These are phyloP conservation scores for Scutellaria barbata DNA, from an alignment of 257 asterid genomes.

Conservation along the genomic window DNA sequence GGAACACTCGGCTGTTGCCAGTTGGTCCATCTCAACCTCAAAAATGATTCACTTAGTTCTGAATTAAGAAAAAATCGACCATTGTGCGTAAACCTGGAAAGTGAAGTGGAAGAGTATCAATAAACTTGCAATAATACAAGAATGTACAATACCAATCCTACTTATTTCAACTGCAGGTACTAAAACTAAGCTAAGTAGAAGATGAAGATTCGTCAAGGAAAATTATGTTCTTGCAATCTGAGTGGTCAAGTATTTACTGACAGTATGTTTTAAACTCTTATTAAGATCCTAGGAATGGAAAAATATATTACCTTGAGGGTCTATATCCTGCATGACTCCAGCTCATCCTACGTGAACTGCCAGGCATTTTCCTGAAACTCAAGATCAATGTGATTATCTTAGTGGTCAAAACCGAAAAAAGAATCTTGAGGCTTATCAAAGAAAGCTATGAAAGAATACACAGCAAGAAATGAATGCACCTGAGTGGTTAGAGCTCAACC, in stretches of 20 bases:
- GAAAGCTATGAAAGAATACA: neutral
- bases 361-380: neutral
- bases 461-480: conserved; percentile 4
- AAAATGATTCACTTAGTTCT: neutral
- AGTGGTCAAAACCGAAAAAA: neutral
- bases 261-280: neutral
- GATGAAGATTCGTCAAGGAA: neutral
- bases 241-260: neutral
- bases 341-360: neutral
- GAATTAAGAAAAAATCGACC: neutral
- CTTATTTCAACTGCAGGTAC: neutral
- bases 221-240: neutral
- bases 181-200: neutral
- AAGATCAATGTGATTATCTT: neutral
- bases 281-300: neutral
- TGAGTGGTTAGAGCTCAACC: conserved; percentile 11
- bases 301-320: neutral
- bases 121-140: neutral
- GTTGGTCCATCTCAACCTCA: neutral
- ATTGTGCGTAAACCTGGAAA: conserved; percentile 17
- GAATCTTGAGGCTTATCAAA: neutral
- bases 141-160: neutral
- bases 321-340: neutral
- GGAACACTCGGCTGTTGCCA: neutral
- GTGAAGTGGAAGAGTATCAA: conserved; percentile 14